Percentiles rank a stretch among this genome's conserved stretches.
Evolutionary conservation across 1,139 yeast species (phyloP).

Genomic region (Pichia sp.): DNA sequence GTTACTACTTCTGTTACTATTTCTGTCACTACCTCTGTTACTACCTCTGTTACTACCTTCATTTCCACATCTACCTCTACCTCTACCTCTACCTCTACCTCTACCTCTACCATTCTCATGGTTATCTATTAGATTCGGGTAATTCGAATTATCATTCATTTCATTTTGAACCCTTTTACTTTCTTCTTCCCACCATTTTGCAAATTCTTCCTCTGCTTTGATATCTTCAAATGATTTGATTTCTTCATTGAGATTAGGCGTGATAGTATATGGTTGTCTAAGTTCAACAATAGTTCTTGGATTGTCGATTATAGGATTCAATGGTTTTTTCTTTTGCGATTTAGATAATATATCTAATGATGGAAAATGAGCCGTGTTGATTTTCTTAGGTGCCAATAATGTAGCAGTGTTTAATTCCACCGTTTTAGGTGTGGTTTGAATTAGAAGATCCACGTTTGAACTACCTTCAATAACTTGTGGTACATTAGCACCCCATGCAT

Average conservation of each 20-base stretch:
- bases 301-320: not conserved
- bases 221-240: slow-evolving; percentile 53
- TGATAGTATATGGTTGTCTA: not conserved
- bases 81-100: not conserved
- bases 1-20: not conserved
- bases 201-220: slow-evolving; percentile 75
- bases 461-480: slow-evolving; percentile 10
- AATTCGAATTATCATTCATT: slow-evolving; percentile 25
- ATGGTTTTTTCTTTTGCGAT: slow-evolving; percentile 7
- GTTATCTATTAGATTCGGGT: slow-evolving; percentile 10
- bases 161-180: slow-evolving; percentile 50
- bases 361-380: slow-evolving; percentile 16
- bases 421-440: not conserved
- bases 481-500: slow-evolving; percentile 12
- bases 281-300: not conserved
- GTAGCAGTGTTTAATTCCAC: slow-evolving; percentile 13
- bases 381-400: slow-evolving; percentile 15
- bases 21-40: not conserved
- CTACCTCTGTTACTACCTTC: not conserved
- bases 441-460: not conserved
- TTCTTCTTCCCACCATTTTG: slow-evolving; percentile 77
- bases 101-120: not conserved
- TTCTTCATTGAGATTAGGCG: not conserved
- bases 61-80: not conserved
- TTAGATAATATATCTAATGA: slow-evolving; percentile 14